phyloP scores from a whole-genome alignment of 192 early-diverging fungal genomes.

The Coemansia aciculifera region DNA sequence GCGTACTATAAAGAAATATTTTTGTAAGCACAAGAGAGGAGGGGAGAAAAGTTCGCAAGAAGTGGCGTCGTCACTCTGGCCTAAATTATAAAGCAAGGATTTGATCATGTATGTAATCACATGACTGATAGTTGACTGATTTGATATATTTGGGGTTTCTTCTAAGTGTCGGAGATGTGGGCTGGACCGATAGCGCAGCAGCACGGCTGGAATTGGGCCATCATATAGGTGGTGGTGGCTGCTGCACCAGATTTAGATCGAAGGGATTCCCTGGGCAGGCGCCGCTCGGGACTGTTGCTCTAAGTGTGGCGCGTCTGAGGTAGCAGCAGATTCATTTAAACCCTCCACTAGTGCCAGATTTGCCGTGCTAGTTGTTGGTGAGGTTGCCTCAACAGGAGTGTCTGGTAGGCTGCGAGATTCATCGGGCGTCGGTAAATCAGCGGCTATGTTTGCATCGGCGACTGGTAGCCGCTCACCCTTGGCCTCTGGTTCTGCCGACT shows the following conservation, averaged over 20 bases:
- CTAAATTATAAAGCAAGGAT: not conserved
- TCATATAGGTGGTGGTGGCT: not conserved
- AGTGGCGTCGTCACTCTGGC: not conserved
- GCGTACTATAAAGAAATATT: not conserved
- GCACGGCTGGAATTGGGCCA: not conserved
- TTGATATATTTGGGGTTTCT: not conserved
- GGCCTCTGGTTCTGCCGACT: conserved; percentile 10
- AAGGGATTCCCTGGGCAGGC: not conserved
- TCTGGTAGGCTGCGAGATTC: not conserved
- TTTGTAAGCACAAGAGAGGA: not conserved
- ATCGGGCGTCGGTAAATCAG: not conserved
- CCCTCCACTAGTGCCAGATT: not conserved
- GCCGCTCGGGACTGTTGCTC: conserved; percentile 8
- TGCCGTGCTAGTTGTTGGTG: not conserved
- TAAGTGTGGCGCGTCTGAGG: not conserved
- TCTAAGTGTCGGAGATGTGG: conserved; percentile 2
- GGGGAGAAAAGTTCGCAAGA: not conserved
- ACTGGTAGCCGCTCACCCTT: not conserved
- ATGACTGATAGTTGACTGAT: not conserved
- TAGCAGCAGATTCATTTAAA: conserved; percentile 6
- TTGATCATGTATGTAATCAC: not conserved
- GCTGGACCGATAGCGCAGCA: not conserved
- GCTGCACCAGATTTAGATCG: not conserved
- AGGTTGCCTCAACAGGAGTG: not conserved
- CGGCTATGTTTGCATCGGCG: not conserved